A percentile compares a stretch with the other conserved stretches of the same genome.
These are phyloP conservation scores for Salix suchowensis DNA, from an alignment of 345 rosid species.

Conservation along the genomic window DNA sequence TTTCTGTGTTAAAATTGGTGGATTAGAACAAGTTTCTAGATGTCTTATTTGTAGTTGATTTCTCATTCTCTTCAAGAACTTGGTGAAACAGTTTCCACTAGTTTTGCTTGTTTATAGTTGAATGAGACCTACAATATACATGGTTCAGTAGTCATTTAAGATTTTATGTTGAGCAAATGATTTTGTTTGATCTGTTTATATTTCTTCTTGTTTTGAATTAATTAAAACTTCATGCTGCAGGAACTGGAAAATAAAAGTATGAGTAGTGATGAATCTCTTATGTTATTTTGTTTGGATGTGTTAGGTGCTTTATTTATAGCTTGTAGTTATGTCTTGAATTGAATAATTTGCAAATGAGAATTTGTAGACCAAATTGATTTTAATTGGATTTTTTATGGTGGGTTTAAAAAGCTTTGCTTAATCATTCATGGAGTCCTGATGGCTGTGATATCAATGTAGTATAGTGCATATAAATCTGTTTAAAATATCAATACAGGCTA, in stretches of 20 bases:
- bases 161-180: background rate
- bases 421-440: background rate
- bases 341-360: background rate
- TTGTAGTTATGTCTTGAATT: background rate
- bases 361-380: background rate
- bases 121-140: background rate
- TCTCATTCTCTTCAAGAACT: background rate
- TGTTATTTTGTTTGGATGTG: background rate
- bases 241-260: background rate
- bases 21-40: slow-evolving; percentile 5
- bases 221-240: background rate
- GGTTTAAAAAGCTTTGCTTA: background rate
- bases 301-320: background rate
- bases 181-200: background rate
- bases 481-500: slow-evolving; percentile 60
- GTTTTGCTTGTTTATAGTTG: background rate
- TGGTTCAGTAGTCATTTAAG: background rate
- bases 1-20: background rate
- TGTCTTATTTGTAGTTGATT: background rate
- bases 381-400: background rate
- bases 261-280: background rate
- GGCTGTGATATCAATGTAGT: background rate
- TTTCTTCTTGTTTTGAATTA: background rate
- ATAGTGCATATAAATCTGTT: slow-evolving; percentile 4
- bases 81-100: background rate